Percentiles rank a stretch among this genome's conserved stretches.
These are phyloP conservation scores for Asterella californica DNA, from an alignment of 225 moss, liverwort and hornwort species.

Conservation along the genomic window DNA sequence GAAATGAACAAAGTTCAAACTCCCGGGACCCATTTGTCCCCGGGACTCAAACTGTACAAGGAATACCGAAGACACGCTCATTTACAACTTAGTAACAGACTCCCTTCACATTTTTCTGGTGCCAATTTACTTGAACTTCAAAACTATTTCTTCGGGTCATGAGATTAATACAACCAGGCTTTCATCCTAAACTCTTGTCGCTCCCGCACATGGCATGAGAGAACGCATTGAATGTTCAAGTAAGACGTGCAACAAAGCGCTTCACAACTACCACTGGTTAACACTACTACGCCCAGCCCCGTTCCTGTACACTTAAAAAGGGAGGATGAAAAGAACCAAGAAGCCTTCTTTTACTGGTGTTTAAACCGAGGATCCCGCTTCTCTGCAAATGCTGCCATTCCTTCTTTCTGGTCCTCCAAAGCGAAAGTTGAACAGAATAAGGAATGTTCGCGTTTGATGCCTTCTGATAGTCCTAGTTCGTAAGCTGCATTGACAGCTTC, in stretches of 20 bases:
- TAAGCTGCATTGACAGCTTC: constrained; percentile 81
- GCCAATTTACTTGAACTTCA: not conserved
- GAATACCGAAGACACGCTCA: not conserved
- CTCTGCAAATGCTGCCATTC: constrained; percentile 82
- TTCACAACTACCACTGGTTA: not conserved
- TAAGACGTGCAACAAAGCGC: not conserved
- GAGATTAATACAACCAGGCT: not conserved
- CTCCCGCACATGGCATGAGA: not conserved
- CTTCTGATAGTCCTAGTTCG: constrained; percentile 72
- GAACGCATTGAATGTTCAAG: not conserved
- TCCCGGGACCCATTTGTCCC: not conserved
- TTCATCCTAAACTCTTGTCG: not conserved
- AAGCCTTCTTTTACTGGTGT: constrained; percentile 40
- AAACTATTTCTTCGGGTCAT: not conserved
- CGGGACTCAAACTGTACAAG: not conserved
- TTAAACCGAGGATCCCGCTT: constrained; percentile 71
- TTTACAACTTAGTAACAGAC: not conserved
- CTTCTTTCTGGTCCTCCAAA: constrained; percentile 86
- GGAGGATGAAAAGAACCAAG: not conserved
- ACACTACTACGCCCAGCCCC: not conserved
- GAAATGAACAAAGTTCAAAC: not conserved
- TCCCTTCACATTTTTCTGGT: not conserved
- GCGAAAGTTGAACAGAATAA: constrained; percentile 75
- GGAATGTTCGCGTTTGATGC: constrained; percentile 78
- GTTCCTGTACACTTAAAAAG: not conserved